Base-by-base conservation (phyloP, 768 basidiomycete species). In the Cubamyces lactineus region DNA sequence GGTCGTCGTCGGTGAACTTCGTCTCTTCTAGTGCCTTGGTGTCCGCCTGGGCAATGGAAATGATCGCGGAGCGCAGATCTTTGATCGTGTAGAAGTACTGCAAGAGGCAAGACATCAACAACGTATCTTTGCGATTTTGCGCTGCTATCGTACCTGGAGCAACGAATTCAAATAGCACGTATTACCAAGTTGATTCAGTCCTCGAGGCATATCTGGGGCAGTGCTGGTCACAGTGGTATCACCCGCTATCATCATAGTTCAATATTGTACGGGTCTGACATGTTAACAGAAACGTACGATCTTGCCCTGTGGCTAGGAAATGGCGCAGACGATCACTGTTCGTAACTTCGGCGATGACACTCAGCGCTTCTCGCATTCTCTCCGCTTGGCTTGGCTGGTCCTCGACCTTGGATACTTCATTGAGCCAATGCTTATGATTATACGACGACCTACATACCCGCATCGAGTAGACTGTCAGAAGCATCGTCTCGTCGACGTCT, bases 1-100 rank as follows among this genome's bases (percentile, higher is more conserved):
- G 75, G 67, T 94, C 91, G 61, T 92, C 91, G 53, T 94, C 91
- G 5, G 86, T 84, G 54, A 89, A 75, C 63, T 90, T 92, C 61
- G 87, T 87, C 42, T 89, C 86, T 34, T 77, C 87, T 15, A 87
- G 61, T 0, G 79, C 68, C 66, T 87, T 88, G 58, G 81, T 58
- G 50, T 82, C 83, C 41, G 80, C 70, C 59, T 83, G 80, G 24
- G 81, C 81, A 77, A 87, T 79, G 19, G 82, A 84, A 30, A 76
- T 77, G 9, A 96, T 86, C 6, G 90, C 87, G 19, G 88, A 86
- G 34, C 95, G 84, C 26, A 97, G 83, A 39, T 95, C 92, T 70
- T 85, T 90, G 74, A 97, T 94, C n/a, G 94, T 96, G 73, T 94
- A 96, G 72, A 97, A 96, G 73, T 96, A 97, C 89, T 96, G 71